Percentiles rank a stretch among this genome's conserved stretches.
These are phyloP conservation scores for Ceriops decandra DNA, from an alignment of 345 rosid genomes.

Conservation along the genomic window DNA sequence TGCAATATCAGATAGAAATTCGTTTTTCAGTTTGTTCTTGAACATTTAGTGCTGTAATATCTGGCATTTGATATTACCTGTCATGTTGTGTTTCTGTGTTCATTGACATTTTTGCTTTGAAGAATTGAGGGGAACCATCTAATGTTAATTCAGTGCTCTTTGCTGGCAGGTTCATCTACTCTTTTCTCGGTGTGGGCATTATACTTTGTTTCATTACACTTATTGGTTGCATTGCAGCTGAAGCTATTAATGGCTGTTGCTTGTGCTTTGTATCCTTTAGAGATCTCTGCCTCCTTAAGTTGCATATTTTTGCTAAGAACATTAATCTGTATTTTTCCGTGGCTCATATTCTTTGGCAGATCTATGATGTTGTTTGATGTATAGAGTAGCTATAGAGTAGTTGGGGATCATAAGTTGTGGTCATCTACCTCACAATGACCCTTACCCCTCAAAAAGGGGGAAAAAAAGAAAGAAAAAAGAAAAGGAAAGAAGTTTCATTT, in stretches of 20 bases:
- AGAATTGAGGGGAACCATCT: conserved; percentile 2
- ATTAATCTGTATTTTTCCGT: background rate
- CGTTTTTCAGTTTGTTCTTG: background rate
- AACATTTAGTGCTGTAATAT: background rate
- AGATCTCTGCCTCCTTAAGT: conserved; percentile 6
- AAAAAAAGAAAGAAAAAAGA: background rate
- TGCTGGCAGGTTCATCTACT: conserved; percentile 86
- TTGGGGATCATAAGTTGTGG: too few relatives aligned
- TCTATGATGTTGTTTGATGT: background rate
- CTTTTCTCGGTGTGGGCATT: conserved; percentile 83
- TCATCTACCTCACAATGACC: too few relatives aligned
- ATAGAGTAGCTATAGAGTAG: too few relatives aligned
- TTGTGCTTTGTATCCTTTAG: conserved; percentile 92
- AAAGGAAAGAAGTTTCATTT: background rate
- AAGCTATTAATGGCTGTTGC: conserved; percentile 77
- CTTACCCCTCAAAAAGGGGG: too few relatives aligned
- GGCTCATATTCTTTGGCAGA: background rate
- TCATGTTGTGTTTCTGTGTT: too few relatives aligned
- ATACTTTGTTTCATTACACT: conserved; percentile 60
- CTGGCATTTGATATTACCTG: too few relatives aligned
- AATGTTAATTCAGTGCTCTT: conserved; percentile 19
- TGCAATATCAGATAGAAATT: too few relatives aligned
- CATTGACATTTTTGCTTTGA: background rate
- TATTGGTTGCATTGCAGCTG: conserved; percentile 93
- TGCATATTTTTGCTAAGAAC: background rate